Evolutionary conservation across 129 eudicot genomes (phyloP).

Genomic region (Scalesia atractyloides): DNA sequence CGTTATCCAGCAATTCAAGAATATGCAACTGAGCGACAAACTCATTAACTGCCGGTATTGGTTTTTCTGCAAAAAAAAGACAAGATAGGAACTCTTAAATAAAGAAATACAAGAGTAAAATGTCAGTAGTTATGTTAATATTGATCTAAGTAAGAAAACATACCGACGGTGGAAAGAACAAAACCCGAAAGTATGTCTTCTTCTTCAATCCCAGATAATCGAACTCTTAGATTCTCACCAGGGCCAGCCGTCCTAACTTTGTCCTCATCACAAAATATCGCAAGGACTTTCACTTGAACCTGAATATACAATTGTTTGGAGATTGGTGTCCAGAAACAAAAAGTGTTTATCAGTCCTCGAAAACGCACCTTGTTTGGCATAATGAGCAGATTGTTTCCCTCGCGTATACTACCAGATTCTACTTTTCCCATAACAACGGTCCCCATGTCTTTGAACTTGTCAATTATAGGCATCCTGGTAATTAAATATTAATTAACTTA

Average conservation of each 20-base stretch:
- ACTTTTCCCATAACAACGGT: conserved; percentile 95
- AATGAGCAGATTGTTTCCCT: conserved; percentile 62
- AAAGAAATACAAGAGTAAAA: not conserved
- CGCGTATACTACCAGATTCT: conserved; percentile 84
- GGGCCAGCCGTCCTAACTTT: conserved; percentile 76
- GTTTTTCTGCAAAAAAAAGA: conserved; percentile 53
- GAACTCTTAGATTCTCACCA: conserved; percentile 90
- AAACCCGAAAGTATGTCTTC: conserved; percentile 84
- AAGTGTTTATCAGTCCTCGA: not conserved
- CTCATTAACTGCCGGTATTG: conserved; percentile 71
- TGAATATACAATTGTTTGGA: conserved; percentile 27
- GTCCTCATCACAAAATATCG: conserved; percentile 69
- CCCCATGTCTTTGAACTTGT: conserved; percentile 94
- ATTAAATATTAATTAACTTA: not conserved
- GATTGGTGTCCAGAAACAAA: not conserved
- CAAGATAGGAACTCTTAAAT: not conserved
- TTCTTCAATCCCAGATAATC: conserved; percentile 87
- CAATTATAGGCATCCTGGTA: conserved; percentile 77
- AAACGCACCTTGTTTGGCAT: conserved; percentile 72
- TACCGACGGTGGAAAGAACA: conserved; percentile 67
- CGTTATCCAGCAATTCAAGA: conserved; percentile 90
- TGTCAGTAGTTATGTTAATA: not conserved
- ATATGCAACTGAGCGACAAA: conserved; percentile 86
- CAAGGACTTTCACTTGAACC: conserved; percentile 88
- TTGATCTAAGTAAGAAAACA: conserved; percentile 19